Base-by-base conservation (phyloP, 805 yeast species). In the Metschnikowia gelsemii region DNA sequence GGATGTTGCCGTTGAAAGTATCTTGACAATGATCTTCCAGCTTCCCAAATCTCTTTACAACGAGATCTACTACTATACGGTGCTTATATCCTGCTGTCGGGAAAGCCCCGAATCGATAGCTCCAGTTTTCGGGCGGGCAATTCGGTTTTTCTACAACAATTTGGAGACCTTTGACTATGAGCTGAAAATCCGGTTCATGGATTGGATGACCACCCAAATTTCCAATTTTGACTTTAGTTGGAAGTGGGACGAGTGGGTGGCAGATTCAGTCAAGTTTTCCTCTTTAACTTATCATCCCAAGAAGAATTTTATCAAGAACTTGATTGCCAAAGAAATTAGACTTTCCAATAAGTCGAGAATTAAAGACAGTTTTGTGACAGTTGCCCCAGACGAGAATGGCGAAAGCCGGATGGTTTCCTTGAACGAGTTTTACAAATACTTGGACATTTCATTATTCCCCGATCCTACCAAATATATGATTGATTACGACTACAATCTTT, bases 211-310 rank as follows among this genome's bases (percentile, higher is more conserved):
- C 1, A 82, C 87, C 42, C 99, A 93, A 64, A 78, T 93, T 61
- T 85, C 95, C 55, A 93, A 91, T 59, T 93, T 91, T 62, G 89
- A 85, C 43, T 93, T 87, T 65, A 87, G 90, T 26, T 93, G 99
- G 99, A 88, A 89, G 58, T 93, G 99, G 99, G 80, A 78, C 49
- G 98, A 90, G 62, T 93, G 99, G 99, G 78, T 75, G 20, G 65
- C 62, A 2, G 86, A 82, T 54, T 73, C 82, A 0, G 54, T 59
- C n/a, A 61, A 59, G 33, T 73, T 69, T 34, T 63, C 68, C 6
- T 61, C 69, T 8, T 66, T 75, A 25, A 60, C 67, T 24, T 80
- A 77, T 55, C 90, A 87, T 57, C 96, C 97, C 9, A 80, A 79
- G 51, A 73, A 78, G 47, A 77, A 75, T 33, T 84, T 91, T 51